These are phyloP conservation scores for Mrakia hoshinonis DNA, from an alignment of 768 basidiomycete genomes.

Conservation along the genomic window DNA sequence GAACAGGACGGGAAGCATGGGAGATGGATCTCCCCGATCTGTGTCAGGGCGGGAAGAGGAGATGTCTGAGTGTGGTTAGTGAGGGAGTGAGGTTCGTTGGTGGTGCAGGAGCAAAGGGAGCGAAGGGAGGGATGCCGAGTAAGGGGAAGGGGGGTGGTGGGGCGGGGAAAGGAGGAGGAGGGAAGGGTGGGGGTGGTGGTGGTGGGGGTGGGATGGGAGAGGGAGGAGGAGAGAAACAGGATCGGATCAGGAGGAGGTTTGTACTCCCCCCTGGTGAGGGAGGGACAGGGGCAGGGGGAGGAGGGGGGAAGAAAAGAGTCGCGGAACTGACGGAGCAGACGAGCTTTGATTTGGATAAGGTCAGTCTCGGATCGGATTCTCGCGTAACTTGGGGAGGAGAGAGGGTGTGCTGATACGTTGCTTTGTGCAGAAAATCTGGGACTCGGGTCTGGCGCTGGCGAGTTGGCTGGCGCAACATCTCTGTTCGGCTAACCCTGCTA, in stretches of 20 bases:
- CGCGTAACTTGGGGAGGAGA: not conserved
- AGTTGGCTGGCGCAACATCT: constrained; percentile 55
- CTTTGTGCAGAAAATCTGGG: constrained; percentile 79
- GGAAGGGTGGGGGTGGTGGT: constrained; percentile 25
- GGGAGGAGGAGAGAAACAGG: constrained; percentile 31
- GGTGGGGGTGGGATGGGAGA: constrained; percentile 12
- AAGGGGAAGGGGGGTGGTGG: constrained; percentile 11
- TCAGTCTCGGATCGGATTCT: constrained; percentile 39
- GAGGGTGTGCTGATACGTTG: not conserved
- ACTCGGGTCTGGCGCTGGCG: constrained; percentile 77
- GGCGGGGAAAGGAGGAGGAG: not conserved
- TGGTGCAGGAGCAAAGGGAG: not conserved
- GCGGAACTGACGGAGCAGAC: constrained; percentile 68
- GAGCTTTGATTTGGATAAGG: constrained; percentile 89
- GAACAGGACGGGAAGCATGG: not conserved
- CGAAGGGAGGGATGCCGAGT: not conserved
- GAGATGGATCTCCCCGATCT: constrained; percentile 11
- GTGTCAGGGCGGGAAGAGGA: not conserved
- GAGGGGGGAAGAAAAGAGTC: constrained; percentile 37
- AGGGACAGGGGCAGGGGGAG: not conserved
- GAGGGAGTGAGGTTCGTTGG: constrained; percentile 35
- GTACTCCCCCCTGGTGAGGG: not conserved
- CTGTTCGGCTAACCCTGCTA: not conserved
- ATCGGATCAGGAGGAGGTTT: constrained; percentile 27
- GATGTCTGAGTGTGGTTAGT: constrained; percentile 35